A percentile compares a stretch with the other conserved stretches of the same genome.
Conservation (phyloP, 139 green algal species). For the Chlorella sorokiniana region DNA sequence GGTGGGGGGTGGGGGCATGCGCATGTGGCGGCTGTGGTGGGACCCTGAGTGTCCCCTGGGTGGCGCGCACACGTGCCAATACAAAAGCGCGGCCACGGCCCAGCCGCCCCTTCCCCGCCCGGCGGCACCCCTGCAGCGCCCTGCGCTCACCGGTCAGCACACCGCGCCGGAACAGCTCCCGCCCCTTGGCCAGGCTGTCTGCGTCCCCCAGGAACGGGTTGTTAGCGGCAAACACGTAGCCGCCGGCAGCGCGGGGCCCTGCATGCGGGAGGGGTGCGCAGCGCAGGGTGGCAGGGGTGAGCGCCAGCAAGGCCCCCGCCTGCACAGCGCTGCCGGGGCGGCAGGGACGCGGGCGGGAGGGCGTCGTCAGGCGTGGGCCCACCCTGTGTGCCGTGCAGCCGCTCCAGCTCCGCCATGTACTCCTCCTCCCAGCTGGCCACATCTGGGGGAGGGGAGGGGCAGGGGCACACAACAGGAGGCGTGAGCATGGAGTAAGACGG, state of each 20-base stretch:
- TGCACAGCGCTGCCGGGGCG: too few species aligned
- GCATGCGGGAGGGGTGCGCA: background rate
- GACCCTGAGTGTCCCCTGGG: too few species aligned
- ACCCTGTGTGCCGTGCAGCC: slow-evolving; percentile 53
- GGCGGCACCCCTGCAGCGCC: background rate
- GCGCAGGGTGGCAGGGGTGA: background rate
- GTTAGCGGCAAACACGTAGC: slow-evolving; percentile 81
- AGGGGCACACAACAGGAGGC: background rate
- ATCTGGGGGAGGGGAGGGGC: background rate
- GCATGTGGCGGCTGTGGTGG: too few species aligned
- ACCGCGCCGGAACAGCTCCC: slow-evolving; percentile 74
- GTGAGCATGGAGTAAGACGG: background rate
- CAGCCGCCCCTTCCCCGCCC: too few species aligned
- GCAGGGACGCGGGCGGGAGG: background rate
- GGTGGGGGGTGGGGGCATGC: too few species aligned
- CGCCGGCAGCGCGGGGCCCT: slow-evolving; percentile 32
- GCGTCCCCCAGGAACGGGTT: slow-evolving; percentile 91
- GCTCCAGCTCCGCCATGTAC: slow-evolving; percentile 63
- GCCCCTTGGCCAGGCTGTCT: slow-evolving; percentile 65
- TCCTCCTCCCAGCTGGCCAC: slow-evolving; percentile 48
- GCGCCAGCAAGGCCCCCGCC: background rate
- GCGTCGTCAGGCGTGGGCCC: background rate
- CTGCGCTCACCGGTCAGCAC: slow-evolving; percentile 17
- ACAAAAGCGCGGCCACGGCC: too few species aligned
- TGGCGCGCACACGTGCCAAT: too few species aligned